These are phyloP conservation scores for Dittrichia graveolens DNA, from an alignment of 129 eudicot species.

Conservation along the genomic window DNA sequence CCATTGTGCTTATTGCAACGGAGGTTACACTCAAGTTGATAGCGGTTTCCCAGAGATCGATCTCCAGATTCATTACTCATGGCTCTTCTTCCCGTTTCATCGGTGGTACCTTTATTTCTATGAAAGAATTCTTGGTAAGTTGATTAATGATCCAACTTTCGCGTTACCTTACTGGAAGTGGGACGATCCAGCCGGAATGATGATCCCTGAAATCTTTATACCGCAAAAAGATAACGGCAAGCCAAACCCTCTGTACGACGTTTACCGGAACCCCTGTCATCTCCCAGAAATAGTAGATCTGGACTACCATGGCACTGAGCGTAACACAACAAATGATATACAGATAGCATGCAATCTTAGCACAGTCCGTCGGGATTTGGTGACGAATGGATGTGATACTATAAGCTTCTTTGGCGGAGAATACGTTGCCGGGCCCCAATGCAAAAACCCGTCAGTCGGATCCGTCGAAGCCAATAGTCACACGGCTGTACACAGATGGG, in stretches of 20 bases:
- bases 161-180: slow-evolving; percentile 52
- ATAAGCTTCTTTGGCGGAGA: no score
- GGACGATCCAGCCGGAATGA: slow-evolving; percentile 45
- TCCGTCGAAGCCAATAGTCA: no score
- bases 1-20: slow-evolving; percentile 51
- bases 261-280: slow-evolving; percentile 8
- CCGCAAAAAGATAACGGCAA: not conserved
- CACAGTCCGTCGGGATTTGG: no score
- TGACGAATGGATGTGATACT: no score
- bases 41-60: slow-evolving; percentile 17
- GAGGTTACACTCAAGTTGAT: slow-evolving; percentile 30
- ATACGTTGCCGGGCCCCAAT: no score
- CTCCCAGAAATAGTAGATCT: slow-evolving; percentile 29
- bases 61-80: slow-evolving; percentile 45
- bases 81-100: slow-evolving; percentile 55
- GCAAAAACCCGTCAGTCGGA: no score
- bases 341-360: no score
- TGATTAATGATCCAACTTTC: slow-evolving; percentile 44
- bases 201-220: slow-evolving; percentile 25
- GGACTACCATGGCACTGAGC: not conserved
- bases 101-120: slow-evolving; percentile 43
- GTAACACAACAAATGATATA: not conserved
- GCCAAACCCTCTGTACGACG: slow-evolving; percentile 13
- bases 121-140: slow-evolving; percentile 43
- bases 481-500: no score